A percentile compares a stretch with the other conserved stretches of the same genome.
phyloP scores from a whole-genome alignment of 1,284 basidiomycete species.

The Coniophora puteana region DNA sequence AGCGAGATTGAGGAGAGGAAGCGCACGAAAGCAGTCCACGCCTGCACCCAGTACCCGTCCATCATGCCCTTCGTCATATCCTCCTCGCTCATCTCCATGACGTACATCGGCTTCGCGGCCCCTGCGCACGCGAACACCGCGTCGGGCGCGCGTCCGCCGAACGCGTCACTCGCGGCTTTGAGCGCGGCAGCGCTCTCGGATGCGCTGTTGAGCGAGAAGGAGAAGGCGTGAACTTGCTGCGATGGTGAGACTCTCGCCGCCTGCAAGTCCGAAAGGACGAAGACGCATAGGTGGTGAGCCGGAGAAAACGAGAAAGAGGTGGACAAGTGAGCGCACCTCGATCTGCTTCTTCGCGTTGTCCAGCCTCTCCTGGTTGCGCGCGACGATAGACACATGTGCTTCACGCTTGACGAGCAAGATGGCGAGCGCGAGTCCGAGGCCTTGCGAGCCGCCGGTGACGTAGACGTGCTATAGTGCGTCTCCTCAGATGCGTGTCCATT shows the following conservation, averaged over 20 bases:
- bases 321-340: conserved; percentile 41
- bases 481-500: neutral
- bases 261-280: conserved; percentile 17
- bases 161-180: conserved; percentile 39
- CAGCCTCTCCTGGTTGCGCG: conserved; percentile 55
- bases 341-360: conserved; percentile 47
- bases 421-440: conserved; percentile 67
- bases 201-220: conserved; percentile 48
- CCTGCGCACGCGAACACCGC: conserved; percentile 72
- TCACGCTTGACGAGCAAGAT: conserved; percentile 56
- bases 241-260: conserved; percentile 33
- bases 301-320: too few species aligned
- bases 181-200: conserved; percentile 46
- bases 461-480: conserved; percentile 23
- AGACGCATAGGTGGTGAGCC: neutral
- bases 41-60: conserved; percentile 67
- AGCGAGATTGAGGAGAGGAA: neutral
- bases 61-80: conserved; percentile 53
- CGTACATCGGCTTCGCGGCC: conserved; percentile 52
- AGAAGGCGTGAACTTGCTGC: conserved; percentile 49
- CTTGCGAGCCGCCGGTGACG: conserved; percentile 35
- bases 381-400: conserved; percentile 71
- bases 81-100: conserved; percentile 52
- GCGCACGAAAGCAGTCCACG: conserved; percentile 77
- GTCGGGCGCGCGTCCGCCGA: conserved; percentile 51